Evolutionary conservation across 768 basidiomycete genomes (phyloP), one percentile per base, ranked within the genome.

Genomic region (Pisolithus sp.): DNA sequence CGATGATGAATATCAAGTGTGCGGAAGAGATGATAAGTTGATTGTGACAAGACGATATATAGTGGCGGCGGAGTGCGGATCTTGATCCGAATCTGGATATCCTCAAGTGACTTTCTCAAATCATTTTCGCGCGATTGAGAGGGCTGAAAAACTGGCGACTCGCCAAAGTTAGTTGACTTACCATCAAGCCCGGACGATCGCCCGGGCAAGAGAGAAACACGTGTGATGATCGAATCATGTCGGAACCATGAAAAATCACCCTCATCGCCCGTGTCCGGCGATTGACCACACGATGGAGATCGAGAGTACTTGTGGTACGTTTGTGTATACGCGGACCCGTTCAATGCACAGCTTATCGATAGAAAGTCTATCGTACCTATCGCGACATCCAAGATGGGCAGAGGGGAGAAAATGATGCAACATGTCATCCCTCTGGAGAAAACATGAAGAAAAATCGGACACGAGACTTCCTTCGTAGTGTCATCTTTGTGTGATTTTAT

Each of bases 11-110:
- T 60, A 56, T 62, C 48, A 58, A 55, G 63, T 51, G 56, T 55
- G 61, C 40, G 61, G 34, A 34, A 34, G 34, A 45, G 43, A 45
- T 30, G 23, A 26, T 17, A 17, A 8, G 43, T 24, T 28, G 43
- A 24, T 45, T 17, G 43, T 24, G 43, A 13, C 24, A 6, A 28
- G 24, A 45, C 17, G 15, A 56, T 72, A 75, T 73, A 74, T 72
- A 68, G 68, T 70, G 66, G 67, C 64, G 71, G 77, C 80, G 77
- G 79, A 77, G 75, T 77, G 73, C 82, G 81, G 84, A 86, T 84
- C 83, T 82, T 79, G 84, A 85, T 86, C 81, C 78, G 80, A 81
- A 68, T 62, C 71, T 68, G 68, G 68, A 46, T 45, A 45, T 30
- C 26, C 43, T 26, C 17, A 26, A n/a, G n/a, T n/a, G n/a, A 17